These are phyloP conservation scores for Aspergillus caelatus DNA, from an alignment of 2,329 filamentous ascomycete genomes.

Conservation along the genomic window DNA sequence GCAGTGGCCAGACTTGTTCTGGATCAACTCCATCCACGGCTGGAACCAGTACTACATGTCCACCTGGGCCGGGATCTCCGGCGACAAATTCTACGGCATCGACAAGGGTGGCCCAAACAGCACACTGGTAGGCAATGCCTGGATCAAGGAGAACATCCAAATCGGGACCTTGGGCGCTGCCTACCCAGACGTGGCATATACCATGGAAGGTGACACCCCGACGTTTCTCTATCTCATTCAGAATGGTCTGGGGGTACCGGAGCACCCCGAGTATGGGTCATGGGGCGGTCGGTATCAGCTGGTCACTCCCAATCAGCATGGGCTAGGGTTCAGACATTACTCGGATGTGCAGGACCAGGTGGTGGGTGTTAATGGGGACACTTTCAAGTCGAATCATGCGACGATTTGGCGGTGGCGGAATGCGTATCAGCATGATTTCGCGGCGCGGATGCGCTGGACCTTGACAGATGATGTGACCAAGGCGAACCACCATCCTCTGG, in stretches of 20 bases:
- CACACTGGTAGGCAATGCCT: conserved; percentile 52
- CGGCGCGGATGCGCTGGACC: conserved; percentile 53
- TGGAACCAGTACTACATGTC: conserved; percentile 60
- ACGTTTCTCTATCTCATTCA: conserved; percentile 46
- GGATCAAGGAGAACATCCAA: conserved; percentile 59
- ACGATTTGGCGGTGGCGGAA: conserved; percentile 59
- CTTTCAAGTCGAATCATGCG: conserved; percentile 46
- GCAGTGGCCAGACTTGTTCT: conserved; percentile 58
- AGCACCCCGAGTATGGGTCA: conserved; percentile 44
- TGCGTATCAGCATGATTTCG: conserved; percentile 57
- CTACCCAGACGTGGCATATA: conserved; percentile 54
- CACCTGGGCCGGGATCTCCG: conserved; percentile 60
- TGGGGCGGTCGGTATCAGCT: conserved; percentile 48
- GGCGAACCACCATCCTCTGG: conserved; percentile 27
- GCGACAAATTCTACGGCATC: conserved; percentile 51
- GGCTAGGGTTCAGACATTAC: conserved; percentile 24
- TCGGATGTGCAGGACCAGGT: conserved; percentile 40
- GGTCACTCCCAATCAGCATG: conserved; percentile 17
- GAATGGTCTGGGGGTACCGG: conserved; percentile 44
- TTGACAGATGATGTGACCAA: conserved; percentile 24
- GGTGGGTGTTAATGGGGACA: conserved; percentile 35
- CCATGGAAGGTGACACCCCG: conserved; percentile 56
- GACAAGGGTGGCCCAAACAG: conserved; percentile 54
- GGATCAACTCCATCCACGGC: conserved; percentile 59
- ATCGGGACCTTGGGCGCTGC: conserved; percentile 50